Percentiles rank a stretch among this genome's conserved stretches.
These are phyloP conservation scores for Tricholoma bakamatsutake DNA, from an alignment of 768 basidiomycete species.

Conservation along the genomic window DNA sequence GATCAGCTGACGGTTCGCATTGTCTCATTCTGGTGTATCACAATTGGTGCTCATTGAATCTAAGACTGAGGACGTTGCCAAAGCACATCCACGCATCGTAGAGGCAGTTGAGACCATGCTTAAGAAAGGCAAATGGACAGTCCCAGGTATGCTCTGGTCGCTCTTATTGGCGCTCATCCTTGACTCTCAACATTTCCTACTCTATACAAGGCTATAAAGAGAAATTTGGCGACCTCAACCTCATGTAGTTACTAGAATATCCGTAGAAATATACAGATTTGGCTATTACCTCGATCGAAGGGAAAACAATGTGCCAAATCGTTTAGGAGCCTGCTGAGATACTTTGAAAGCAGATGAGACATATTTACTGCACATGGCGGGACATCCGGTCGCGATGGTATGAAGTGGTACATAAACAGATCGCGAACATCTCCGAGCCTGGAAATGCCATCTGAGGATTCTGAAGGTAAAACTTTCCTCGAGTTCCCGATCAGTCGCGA, in stretches of 20 bases:
- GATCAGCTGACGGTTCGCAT: constrained; percentile 82
- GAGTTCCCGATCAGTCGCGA: background rate
- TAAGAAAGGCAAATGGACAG: constrained; percentile 97
- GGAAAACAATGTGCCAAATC: no score
- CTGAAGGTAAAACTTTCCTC: background rate
- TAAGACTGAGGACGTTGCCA: constrained; percentile 83
- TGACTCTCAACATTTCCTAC: background rate
- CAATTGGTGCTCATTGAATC: constrained; percentile 1
- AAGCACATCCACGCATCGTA: constrained; percentile 87
- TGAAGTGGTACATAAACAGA: no score
- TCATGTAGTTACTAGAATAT: constrained; percentile 55
- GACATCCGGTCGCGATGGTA: no score
- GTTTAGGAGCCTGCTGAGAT: no score
- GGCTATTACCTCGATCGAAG: no score
- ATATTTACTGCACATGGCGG: no score
- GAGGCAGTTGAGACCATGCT: constrained; percentile 93
- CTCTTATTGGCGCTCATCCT: background rate
- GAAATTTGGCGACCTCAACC: constrained; percentile 92
- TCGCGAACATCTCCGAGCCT: background rate
- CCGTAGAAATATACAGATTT: background rate
- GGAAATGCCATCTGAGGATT: background rate
- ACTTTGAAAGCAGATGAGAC: no score
- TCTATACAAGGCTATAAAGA: constrained; percentile 76
- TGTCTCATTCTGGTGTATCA: background rate
- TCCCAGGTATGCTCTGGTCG: constrained; percentile 60